Percentiles rank a stretch among this genome's conserved stretches.
Conservation (phyloP, 2,329 filamentous ascomycete genomes). For the Aspergillus pseudoviridinutans region DNA sequence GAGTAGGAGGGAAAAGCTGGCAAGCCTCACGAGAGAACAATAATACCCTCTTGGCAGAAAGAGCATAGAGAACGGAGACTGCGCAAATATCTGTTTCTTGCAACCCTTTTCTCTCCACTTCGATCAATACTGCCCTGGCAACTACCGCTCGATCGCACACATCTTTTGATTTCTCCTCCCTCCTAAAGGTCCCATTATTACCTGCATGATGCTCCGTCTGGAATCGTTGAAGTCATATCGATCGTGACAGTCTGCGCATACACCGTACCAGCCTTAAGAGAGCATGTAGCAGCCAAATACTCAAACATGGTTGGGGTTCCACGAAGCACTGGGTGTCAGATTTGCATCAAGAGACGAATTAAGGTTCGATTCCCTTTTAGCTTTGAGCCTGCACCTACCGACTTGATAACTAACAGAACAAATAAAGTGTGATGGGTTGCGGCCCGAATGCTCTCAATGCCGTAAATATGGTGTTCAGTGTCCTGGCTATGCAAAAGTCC, state of each 20-base stretch:
- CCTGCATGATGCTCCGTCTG: not conserved
- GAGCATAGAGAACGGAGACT: not conserved
- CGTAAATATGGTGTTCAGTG: conserved; percentile 29
- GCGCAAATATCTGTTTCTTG: not conserved
- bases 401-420: not conserved
- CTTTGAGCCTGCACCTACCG: not conserved
- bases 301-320: conserved; percentile 33
- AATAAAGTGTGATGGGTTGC: conserved; percentile 23
- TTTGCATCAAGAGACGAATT: conserved; percentile 32
- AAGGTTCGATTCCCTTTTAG: conserved; percentile 14
- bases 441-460: conserved; percentile 29
- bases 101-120: not conserved
- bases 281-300: not conserved
- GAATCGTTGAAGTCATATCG: not conserved
- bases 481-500: conserved; percentile 24
- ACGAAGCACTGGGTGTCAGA: conserved; percentile 34
- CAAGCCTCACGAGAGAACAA: not conserved
- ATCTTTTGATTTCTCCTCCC: not conserved
- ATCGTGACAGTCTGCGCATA: not conserved
- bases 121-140: not conserved
- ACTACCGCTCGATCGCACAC: not conserved
- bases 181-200: not conserved
- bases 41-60: not conserved
- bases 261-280: not conserved
- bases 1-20: not conserved